A percentile compares a stretch with the other conserved stretches of the same genome.
Evolutionary conservation across 139 green algal genomes (phyloP).

Genomic region (Zygnema cylindricum): DNA sequence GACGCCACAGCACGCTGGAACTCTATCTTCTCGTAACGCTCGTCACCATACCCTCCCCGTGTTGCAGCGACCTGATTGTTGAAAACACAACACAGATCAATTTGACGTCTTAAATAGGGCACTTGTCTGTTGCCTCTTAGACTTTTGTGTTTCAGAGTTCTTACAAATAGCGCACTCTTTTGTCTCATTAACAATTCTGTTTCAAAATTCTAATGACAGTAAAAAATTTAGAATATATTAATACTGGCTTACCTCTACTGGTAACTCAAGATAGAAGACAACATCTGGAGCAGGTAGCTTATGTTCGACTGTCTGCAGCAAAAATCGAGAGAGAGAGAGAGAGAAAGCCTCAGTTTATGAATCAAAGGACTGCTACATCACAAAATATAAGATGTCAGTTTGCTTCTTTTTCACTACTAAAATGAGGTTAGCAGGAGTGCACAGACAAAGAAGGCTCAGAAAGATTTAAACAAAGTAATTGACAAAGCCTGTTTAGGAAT

Average conservation of each 20-base stretch:
- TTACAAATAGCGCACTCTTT: neutral
- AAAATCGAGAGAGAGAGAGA: neutral
- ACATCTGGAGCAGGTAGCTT: conserved; percentile 86
- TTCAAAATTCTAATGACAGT: too few species aligned
- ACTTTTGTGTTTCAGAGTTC: neutral
- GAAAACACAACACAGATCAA: conserved; percentile 3
- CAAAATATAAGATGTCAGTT: neutral
- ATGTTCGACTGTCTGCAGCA: conserved; percentile 30
- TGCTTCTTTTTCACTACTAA: neutral
- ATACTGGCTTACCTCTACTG: conserved; percentile 62
- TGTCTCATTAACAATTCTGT: too few species aligned
- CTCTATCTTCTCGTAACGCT: conserved; percentile 79
- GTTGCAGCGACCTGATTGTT: conserved; percentile 54
- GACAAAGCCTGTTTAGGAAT: too few species aligned
- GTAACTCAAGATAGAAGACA: conserved; percentile 82
- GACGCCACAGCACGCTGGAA: conserved; percentile 58
- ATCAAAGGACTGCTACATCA: neutral
- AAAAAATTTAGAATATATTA: too few species aligned
- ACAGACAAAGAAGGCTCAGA: too few species aligned
- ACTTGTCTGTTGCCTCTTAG: neutral
- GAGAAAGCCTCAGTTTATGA: neutral
- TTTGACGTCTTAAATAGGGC: neutral
- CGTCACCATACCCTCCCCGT: conserved; percentile 83
- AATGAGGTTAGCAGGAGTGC: neutral
- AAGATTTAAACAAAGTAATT: too few species aligned